Percentiles rank a stretch among this genome's conserved stretches.
These are phyloP conservation scores for Hypoxylon rubiginosum DNA, from an alignment of 2,329 filamentous ascomycete genomes.

Conservation along the genomic window DNA sequence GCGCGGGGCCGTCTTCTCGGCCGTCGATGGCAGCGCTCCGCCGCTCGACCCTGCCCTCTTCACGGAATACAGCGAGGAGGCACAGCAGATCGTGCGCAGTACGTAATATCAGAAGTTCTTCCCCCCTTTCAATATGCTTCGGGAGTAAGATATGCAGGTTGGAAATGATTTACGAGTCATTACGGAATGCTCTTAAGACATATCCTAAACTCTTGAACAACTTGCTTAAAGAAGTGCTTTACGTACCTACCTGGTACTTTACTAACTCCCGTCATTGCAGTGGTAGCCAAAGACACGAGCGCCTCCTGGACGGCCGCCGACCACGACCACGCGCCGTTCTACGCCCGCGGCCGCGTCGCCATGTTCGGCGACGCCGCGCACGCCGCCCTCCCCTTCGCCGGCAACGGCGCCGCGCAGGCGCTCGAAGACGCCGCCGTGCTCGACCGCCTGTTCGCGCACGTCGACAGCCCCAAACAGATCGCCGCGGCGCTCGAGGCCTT, in stretches of 20 bases:
- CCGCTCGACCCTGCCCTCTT: constrained; percentile 49
- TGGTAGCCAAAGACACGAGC: constrained; percentile 50
- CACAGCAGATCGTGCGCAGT: constrained; percentile 48
- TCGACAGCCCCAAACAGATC: constrained; percentile 35
- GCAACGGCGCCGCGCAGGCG: constrained; percentile 56
- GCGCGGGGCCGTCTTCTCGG: constrained; percentile 41
- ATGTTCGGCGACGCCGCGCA: constrained; percentile 55
- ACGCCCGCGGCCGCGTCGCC: constrained; percentile 45
- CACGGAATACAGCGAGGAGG: constrained; percentile 51
- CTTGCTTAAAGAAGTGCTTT: too few species aligned
- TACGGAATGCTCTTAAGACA: too few species aligned
- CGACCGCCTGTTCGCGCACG: constrained; percentile 42
- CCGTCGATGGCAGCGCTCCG: constrained; percentile 7
- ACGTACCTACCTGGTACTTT: too few species aligned
- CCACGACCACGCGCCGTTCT: constrained; percentile 53
- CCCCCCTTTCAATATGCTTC: too few species aligned
- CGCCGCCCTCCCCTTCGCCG: constrained; percentile 53
- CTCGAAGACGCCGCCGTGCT: constrained; percentile 55
- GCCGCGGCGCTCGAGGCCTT: constrained; percentile 50
- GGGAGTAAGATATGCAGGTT: too few species aligned
- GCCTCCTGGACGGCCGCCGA: constrained; percentile 52
- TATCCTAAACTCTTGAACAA: too few species aligned
- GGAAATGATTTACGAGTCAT: too few species aligned
- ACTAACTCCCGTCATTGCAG: not conserved
- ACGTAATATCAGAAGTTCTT: too few species aligned